Base-by-base conservation (phyloP, 1,139 yeast genomes). In the Schizosaccharomyces versatilis region DNA sequence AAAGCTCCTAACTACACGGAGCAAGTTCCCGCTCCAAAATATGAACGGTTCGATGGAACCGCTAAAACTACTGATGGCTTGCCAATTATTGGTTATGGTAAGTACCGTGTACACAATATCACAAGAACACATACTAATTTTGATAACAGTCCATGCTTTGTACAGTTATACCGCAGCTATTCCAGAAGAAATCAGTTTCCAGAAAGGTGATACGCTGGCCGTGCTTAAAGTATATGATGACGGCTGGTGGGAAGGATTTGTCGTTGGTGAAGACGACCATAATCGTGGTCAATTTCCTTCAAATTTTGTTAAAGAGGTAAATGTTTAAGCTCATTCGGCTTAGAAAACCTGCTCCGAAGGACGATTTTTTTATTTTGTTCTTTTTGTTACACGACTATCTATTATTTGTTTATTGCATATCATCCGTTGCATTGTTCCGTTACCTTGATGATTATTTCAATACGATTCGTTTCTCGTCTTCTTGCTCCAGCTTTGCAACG, bases 231-330 rank as follows among this genome's bases (percentile, higher is more conserved):
- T 75, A 71, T 94, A 84, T 65, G 88, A 82, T 55, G 95, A 85
- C 63, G 85, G 86, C 40, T 85, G 95, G 95, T 85, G 82, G 80
- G 80, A 81, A 61, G 82, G 84, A 59, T 94, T 85, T 64, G 77
- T 81, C 54, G 72, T 76, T 7, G 66, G 67, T 12, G 74, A 75
- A 57, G 72, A 77, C 38, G 76, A 75, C 9, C 61, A 62, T 38
- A 73, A 73, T 36, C 38, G 52, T 36, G 95, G 95, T 0, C 72
- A 84, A 55, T 90, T 86, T 2, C 95, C 95, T 10, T 83, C 88
- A 57, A 84, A 85, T 62, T 84, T 49, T 49, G 52, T 49, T n/a
- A 32, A 36, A 19, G 36, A 44, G 32, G 32, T 44, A n/a, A 36
- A 44, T 19, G 49, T 44, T 44, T 44, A 44, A 32, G 14, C 14